Evolutionary conservation across 768 basidiomycete species (phyloP).

Genomic region (Phaeotremella fagi): DNA sequence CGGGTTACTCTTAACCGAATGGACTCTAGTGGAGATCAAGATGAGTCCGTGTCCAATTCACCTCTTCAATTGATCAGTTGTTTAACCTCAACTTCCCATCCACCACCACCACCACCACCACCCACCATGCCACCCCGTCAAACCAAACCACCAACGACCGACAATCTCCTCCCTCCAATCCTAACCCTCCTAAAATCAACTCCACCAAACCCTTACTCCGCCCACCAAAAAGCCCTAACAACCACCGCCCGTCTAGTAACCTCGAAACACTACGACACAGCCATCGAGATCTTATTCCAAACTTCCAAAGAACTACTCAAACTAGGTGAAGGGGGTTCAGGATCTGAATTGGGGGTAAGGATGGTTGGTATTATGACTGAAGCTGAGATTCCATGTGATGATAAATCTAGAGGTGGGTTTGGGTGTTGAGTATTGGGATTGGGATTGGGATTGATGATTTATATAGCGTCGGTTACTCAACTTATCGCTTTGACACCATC

Average conservation of each 20-base stretch:
- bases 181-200: conserved; percentile 28
- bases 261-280: conserved; percentile 67
- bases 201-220: conserved; percentile 81
- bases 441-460: not conserved
- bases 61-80: too few species aligned
- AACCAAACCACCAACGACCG: conserved; percentile 24
- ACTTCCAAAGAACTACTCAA: conserved; percentile 83
- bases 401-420: conserved; percentile 73
- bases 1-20: not conserved
- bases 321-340: conserved; percentile 79
- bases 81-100: too few species aligned
- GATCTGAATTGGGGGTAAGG: conserved; percentile 74
- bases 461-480: conserved; percentile 76
- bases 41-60: not conserved
- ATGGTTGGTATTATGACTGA: conserved; percentile 77
- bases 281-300: conserved; percentile 89
- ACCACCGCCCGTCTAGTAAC: conserved; percentile 69
- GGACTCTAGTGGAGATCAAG: not conserved
- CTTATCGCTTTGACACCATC: conserved; percentile 80
- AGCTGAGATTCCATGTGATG: conserved; percentile 65
- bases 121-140: conserved; percentile 40
- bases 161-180: conserved; percentile 43
- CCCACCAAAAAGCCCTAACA: conserved; percentile 94
- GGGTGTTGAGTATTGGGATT: too few species aligned
- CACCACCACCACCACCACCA: too few species aligned